Base-by-base conservation (phyloP, 306 rosid genomes). In the Leucaena leucocephala region DNA sequence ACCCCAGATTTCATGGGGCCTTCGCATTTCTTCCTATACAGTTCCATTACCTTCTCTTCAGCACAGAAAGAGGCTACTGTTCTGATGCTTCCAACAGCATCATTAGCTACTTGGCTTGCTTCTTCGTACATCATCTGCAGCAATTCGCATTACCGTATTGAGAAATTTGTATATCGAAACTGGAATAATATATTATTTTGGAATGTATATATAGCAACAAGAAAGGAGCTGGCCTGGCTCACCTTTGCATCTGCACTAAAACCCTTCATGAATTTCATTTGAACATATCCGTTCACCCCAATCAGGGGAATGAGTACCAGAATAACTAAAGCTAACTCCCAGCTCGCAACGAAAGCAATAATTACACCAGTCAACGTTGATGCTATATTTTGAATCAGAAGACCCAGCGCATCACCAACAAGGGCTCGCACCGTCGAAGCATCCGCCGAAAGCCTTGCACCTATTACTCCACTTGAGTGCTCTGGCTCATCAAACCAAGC, bases 51-150 rank as follows among this genome's bases (percentile, higher is more conserved):
- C 82, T 89, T 90, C 76, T 87, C 93, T 81, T 92, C 95, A 8
- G 95, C 93, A 71, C 97, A 88, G 81, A 90, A 92, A 77, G 97
- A 90, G 78, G 91, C 89, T 46, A 92, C 91, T 9, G 91, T 92
- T 82, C 97, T 83, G 74, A 92, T 90, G 82, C 97, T 88, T 62
- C 97, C 95, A 76, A 92, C 93, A 33, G 95, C 95, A 67, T 92
- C 97, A 71, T 84, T 90, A 8, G 92, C 95, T 16, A 92, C 90
- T 83, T 90, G 97, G 85, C 92, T 90, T 3, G 93, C 97, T 36
- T 89, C 97, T 84, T 90, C 97, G 65, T 92, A 90, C 95, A 70
- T 88, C 79, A 66, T 58, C 97, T 91, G 81, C 86, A 86, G 33
- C 62, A 62, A 82, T 75, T 55, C 66, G 78, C 15, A 49, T 74